A percentile compares a stretch with the other conserved stretches of the same genome.
Conservation (phyloP, 495 filamentous ascomycete species). For the Penicillium silybi region DNA sequence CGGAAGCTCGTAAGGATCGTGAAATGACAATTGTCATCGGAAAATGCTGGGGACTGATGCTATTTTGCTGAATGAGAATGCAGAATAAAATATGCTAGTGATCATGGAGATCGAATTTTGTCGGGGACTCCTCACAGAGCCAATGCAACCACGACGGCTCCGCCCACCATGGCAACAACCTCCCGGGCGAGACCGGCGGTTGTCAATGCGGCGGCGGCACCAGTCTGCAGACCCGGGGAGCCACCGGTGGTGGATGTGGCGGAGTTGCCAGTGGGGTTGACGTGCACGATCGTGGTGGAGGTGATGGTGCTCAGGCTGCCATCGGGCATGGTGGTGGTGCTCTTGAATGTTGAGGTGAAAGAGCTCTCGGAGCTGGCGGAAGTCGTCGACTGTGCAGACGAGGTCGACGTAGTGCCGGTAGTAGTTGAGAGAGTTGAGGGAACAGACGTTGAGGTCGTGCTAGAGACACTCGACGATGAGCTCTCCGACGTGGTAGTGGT, state of each 20-base stretch:
- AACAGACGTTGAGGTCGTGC: conserved; percentile 35
- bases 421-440: conserved; percentile 41
- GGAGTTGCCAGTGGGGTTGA: conserved; percentile 21
- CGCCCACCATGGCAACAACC: conserved; percentile 42
- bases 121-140: conserved; percentile 24
- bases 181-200: conserved; percentile 33
- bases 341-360: conserved; percentile 33
- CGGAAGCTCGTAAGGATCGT: conserved; percentile 23
- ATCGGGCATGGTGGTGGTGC: conserved; percentile 68
- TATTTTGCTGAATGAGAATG: conserved; percentile 9
- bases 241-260: conserved; percentile 22
- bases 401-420: conserved; percentile 32
- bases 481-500: conserved; percentile 24
- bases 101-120: background rate
- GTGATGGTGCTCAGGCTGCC: conserved; percentile 50
- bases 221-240: conserved; percentile 43
- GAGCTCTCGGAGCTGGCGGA: conserved; percentile 33
- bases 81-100: conserved; percentile 5
- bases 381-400: conserved; percentile 27
- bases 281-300: conserved; percentile 42
- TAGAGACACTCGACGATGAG: conserved; percentile 24
- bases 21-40: conserved; percentile 15
- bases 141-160: conserved; percentile 38
- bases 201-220: conserved; percentile 27
- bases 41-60: conserved; percentile 9